Evolutionary conservation across 495 filamentous ascomycete genomes (phyloP).

Genomic region (Annulohypoxylon nitens): DNA sequence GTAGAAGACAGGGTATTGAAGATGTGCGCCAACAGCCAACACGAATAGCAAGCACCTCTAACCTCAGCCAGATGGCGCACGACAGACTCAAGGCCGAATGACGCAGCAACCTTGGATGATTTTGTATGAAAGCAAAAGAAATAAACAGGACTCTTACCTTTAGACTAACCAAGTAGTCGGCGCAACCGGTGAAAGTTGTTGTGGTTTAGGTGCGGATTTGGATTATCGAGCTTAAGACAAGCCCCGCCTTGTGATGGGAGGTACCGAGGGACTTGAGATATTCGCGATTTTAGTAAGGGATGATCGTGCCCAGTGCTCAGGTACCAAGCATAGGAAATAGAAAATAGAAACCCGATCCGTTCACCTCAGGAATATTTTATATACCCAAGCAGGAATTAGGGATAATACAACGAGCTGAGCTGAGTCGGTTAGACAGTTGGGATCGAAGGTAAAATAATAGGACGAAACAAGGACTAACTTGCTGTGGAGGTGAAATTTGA

Average conservation of each 20-base stretch:
- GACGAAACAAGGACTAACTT: slow-evolving; percentile 20
- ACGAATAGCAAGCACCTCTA: slow-evolving; percentile 24
- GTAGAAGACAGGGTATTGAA: slow-evolving; percentile 29
- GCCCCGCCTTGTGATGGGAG: slow-evolving; percentile 33
- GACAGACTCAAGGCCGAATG: slow-evolving; percentile 13
- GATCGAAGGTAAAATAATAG: slow-evolving; percentile 18
- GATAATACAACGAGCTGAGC: background rate
- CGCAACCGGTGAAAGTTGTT: slow-evolving; percentile 11
- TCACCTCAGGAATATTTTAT: slow-evolving; percentile 11
- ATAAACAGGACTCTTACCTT: slow-evolving; percentile 29
- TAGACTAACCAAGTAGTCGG: slow-evolving; percentile 12
- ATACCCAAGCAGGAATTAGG: background rate
- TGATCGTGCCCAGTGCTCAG: background rate
- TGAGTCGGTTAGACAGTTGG: background rate
- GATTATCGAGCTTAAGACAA: slow-evolving; percentile 16
- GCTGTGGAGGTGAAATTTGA: slow-evolving; percentile 16
- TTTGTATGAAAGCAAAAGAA: background rate
- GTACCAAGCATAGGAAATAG: background rate
- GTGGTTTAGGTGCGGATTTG: slow-evolving; percentile 13
- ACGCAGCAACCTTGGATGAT: background rate
- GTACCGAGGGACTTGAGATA: slow-evolving; percentile 7
- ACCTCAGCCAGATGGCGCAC: slow-evolving; percentile 5
- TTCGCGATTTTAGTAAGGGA: slow-evolving; percentile 1
- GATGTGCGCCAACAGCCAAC: slow-evolving; percentile 36
- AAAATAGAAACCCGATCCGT: background rate